These are phyloP conservation scores for Deakozyma indianensis DNA, from an alignment of 805 yeast genomes.

Conservation along the genomic window DNA sequence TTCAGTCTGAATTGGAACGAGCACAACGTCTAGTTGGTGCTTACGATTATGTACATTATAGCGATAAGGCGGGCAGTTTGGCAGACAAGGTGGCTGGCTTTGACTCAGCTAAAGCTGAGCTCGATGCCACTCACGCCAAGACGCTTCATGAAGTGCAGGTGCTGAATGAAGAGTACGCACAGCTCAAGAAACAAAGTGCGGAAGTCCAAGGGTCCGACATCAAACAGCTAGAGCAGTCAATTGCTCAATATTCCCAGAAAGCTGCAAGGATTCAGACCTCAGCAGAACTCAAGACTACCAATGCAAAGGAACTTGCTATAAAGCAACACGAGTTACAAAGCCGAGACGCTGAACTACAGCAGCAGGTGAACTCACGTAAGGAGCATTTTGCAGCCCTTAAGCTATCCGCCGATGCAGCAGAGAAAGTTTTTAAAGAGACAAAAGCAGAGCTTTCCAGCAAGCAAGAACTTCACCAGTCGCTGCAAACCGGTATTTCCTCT, in stretches of 20 bases:
- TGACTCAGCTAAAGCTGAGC: background rate
- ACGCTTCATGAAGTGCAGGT: background rate
- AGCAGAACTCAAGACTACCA: conserved; percentile 41
- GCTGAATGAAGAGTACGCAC: conserved; percentile 16
- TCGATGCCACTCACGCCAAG: background rate
- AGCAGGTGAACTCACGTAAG: conserved; percentile 12
- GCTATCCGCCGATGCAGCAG: conserved; percentile 29
- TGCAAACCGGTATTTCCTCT: conserved; percentile 82
- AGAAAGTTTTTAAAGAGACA: conserved; percentile 28
- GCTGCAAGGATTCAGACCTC: conserved; percentile 57
- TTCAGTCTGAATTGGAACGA: conserved; percentile 67
- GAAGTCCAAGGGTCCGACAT: conserved; percentile 18
- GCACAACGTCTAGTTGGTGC: conserved; percentile 62
- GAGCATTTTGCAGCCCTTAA: conserved; percentile 21
- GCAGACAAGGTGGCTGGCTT: conserved; percentile 5
- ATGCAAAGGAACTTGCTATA: conserved; percentile 36
- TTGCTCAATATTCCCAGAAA: conserved; percentile 34
- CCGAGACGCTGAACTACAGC: conserved; percentile 23
- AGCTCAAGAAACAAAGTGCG: conserved; percentile 47
- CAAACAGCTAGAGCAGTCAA: background rate
- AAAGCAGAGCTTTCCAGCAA: conserved; percentile 39
- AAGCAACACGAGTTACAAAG: conserved; percentile 22
- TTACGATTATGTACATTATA: conserved; percentile 41
- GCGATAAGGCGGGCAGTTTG: conserved; percentile 3
- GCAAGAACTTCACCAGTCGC: conserved; percentile 67